Evolutionary conservation across 257 asterid genomes (phyloP), one percentile per base, ranked within the genome.

Genomic region (Nicotiana tomentosiformis): DNA sequence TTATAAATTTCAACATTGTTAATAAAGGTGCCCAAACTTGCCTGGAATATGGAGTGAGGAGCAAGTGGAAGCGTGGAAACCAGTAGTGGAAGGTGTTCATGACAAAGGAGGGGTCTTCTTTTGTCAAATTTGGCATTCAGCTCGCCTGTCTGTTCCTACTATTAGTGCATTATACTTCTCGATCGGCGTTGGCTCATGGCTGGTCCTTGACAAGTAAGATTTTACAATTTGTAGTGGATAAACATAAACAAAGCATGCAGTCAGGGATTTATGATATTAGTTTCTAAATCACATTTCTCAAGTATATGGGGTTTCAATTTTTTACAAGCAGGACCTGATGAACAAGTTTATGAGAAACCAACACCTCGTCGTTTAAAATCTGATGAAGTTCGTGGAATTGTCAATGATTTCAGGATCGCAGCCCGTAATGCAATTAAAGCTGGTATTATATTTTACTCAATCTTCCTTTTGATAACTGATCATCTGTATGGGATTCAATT

Each of bases 11-110:
- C 15, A 49, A n/a, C 23, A 16, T 81, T 17, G 4, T 32, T 33
- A 8, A 49, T 62, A 12, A 20, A 85, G 90, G 84, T 85, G 81
- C 64, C 87, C 84, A 53, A 53, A 86, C 17, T 62, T 84, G 26
- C 84, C 87, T 18, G 92, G 92, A 37, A 78, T 90, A 29, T 90
- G 91, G 93, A 87, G 84, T 16, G 84, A 69, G 77, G 56, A 68
- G 32, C 56, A 68, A 68, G 30, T 68, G 77, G 77, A 39, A 20
- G 77, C 77, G 8, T 69, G 77, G 77, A 69, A 69, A 69, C 77
- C 77, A n/a, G 57, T 69, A 1, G 77, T 69, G 33, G 20, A 69
- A 1, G 33, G 57, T 18, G 77, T 69, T 9, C 77, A n/a, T 39
- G 77, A 69, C 3, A 69, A 69, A 69, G 57, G 57, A 7, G 89